Evolutionary conservation across 768 basidiomycete genomes (phyloP).

Genomic region (Amyloporia xantha): DNA sequence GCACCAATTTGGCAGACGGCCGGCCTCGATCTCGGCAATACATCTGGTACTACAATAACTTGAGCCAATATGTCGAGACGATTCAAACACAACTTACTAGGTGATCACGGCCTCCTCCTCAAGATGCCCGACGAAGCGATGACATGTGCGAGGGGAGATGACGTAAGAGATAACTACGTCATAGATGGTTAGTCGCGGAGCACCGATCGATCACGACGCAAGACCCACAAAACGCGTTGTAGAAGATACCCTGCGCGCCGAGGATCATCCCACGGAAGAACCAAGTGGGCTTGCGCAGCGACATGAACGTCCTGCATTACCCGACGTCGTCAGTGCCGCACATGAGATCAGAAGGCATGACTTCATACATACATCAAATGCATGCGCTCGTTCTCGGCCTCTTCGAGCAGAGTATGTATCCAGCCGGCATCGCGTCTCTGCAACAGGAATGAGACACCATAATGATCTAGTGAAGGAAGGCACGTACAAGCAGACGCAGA

Average conservation of each 20-base stretch:
- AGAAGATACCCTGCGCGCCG: slow-evolving; percentile 88
- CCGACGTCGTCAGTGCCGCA: slow-evolving; percentile 2
- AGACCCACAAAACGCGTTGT: slow-evolving; percentile 76
- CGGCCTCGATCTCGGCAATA: slow-evolving; percentile 77
- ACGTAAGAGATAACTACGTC: slow-evolving; percentile 67
- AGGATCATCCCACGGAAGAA: slow-evolving; percentile 81
- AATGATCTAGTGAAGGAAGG: slow-evolving; percentile 4
- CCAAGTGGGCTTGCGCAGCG: slow-evolving; percentile 70
- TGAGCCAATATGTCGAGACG: slow-evolving; percentile 12
- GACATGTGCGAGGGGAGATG: slow-evolving; percentile 66
- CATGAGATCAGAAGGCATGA: neutral
- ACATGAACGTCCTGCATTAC: slow-evolving; percentile 83
- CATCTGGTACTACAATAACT: slow-evolving; percentile 56
- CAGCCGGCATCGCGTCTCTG: slow-evolving; percentile 57
- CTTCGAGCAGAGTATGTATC: slow-evolving; percentile 91
- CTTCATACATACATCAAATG: slow-evolving; percentile 65
- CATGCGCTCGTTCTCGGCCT: slow-evolving; percentile 97
- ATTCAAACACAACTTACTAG: slow-evolving; percentile 50
- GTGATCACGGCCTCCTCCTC: slow-evolving; percentile 96
- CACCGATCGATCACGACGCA: neutral
- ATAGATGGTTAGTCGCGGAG: neutral
- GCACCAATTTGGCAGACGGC: slow-evolving; percentile 76
- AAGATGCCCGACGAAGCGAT: slow-evolving; percentile 87
- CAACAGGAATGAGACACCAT: neutral
- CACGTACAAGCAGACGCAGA: slow-evolving; percentile 73